Base-by-base conservation (phyloP, 2,329 filamentous ascomycete species). In the Fusarium sp. region DNA sequence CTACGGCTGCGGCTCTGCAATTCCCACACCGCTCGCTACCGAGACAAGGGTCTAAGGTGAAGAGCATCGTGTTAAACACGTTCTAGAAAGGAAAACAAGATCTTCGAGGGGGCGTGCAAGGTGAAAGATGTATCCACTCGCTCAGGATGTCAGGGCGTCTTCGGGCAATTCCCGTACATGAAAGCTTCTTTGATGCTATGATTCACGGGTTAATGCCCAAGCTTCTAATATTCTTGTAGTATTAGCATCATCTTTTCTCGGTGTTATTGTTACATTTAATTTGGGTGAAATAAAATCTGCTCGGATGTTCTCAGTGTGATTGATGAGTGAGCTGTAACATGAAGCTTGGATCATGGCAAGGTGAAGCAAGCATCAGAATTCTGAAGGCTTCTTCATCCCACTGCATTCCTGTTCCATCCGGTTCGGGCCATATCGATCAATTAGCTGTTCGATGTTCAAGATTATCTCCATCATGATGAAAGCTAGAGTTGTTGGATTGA, bases 131-230 rank as follows among this genome's bases (percentile, higher is more conserved):
- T 58, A 69, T 73, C 68, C 72, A 66, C 68, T 54, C 39, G 38
- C 51, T 66, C 26, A 63, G 58, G 18, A 47, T 42, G 56, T 56
- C 64, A 50, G 42, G 62, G 67, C 59, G 64, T 70, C 64, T 66
- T 75, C 72, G 72, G 72, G 62, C 72, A 75, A 75, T 73, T 75
- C 72, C 72, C 72, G 72, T 75, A n/a, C 13, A 68, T 58, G 45
- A 20, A 42, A 59, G 45, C 47, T 60, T 28, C 50, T 57, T 20
- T 38, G 28, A 51, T 55, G 20, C 48, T 51, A 32, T 57, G 41
- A 26, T 38, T 34, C 45, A 24, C 34, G 22, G 32, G 13, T 28
- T 22, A 41, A 32, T 44, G 24, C 36, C 50, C 24, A 15, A 32
- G 30, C 34, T 36, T 7, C n/a, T 48, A n/a, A 42, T 36, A 15